These are phyloP conservation scores for Xylariaceae sp. DNA, from an alignment of 2,329 filamentous ascomycete species.

Conservation along the genomic window DNA sequence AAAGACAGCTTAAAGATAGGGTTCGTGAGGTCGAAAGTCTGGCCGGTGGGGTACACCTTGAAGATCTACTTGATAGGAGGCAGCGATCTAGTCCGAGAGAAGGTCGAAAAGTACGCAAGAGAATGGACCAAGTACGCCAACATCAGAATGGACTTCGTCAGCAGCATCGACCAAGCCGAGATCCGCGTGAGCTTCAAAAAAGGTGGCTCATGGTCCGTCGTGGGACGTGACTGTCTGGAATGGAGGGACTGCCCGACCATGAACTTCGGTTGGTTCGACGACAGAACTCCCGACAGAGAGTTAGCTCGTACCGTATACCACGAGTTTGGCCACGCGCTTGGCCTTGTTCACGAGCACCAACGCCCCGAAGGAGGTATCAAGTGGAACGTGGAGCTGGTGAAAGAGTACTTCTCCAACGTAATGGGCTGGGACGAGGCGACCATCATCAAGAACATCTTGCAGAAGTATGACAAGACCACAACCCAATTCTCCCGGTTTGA, in stretches of 20 bases:
- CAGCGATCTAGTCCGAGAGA: neutral
- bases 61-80: slow-evolving; percentile 4
- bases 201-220: slow-evolving; percentile 6
- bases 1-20: neutral
- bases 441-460: slow-evolving; percentile 5
- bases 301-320: slow-evolving; percentile 2
- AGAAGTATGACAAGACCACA: neutral
- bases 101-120: slow-evolving; percentile 4
- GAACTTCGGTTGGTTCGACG: slow-evolving; percentile 7
- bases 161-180: neutral
- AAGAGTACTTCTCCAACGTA: neutral
- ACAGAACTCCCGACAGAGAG: neutral
- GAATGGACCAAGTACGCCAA: slow-evolving; percentile 11
- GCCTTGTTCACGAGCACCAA: slow-evolving; percentile 12
- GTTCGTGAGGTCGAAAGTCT: neutral
- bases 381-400: slow-evolving; percentile 1
- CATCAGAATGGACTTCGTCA: slow-evolving; percentile 6
- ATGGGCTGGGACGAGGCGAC: neutral
- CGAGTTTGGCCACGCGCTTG: slow-evolving; percentile 12
- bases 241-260: neutral
- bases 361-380: slow-evolving; percentile 1
- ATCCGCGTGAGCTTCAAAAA: slow-evolving; percentile 6
- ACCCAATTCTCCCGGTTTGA: slow-evolving; percentile 6
- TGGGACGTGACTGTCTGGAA: neutral
- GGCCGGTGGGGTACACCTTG: slow-evolving; percentile 3